Conservation (phyloP, 2,329 filamentous ascomycete species). For the Fusarium mexicanum region DNA sequence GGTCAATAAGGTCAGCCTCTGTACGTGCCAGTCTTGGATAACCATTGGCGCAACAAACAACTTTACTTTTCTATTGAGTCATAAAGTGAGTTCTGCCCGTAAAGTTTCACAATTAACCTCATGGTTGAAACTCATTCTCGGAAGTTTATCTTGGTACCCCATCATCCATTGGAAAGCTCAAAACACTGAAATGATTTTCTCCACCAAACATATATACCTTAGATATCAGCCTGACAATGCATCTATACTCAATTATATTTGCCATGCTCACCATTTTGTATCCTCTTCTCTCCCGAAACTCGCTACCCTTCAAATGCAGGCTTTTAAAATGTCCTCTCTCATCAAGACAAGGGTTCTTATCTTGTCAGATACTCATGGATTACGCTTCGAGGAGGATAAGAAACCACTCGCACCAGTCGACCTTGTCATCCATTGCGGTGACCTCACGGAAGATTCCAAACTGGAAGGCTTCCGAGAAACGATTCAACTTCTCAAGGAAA, state of each 20-base stretch:
- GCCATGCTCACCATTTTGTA: fast-evolving
- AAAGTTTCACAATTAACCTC: fast-evolving
- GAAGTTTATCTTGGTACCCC: fast-evolving
- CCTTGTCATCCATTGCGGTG: constrained; percentile 61
- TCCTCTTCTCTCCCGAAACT: fast-evolving
- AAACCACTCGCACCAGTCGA: constrained; percentile 42
- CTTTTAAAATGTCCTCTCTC: not conserved
- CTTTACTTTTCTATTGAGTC: not conserved
- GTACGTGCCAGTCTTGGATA: no score
- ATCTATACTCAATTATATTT: fast-evolving
- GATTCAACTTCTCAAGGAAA: constrained; percentile 49
- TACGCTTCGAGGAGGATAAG: not conserved
- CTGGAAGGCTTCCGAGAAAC: constrained; percentile 51
- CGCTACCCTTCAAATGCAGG: fast-evolving
- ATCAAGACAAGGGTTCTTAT: constrained; percentile 29
- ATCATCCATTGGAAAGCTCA: fast-evolving
- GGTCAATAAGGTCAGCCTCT: no score
- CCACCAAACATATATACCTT: fast-evolving
- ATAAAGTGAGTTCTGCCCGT: not conserved
- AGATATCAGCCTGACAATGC: fast-evolving
- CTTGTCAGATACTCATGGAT: constrained; percentile 32
- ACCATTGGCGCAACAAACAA: not conserved
- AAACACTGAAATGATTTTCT: no score
- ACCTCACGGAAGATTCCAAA: constrained; percentile 58
- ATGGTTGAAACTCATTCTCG: not conserved